Conservation (phyloP, 1,139 yeast species). For the Candida tetrigidarum region DNA sequence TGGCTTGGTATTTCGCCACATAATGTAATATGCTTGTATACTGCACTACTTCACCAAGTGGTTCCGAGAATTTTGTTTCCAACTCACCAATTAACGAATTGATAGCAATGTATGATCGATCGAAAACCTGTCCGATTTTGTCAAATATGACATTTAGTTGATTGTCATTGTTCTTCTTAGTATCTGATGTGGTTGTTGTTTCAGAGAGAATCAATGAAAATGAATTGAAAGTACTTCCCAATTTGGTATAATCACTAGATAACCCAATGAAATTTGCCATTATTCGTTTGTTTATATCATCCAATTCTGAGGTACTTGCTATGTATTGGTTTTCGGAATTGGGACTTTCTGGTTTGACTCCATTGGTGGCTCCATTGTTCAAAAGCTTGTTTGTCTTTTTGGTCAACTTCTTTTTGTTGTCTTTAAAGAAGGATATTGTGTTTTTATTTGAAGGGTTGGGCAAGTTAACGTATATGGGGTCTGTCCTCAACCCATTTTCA, state of each 20-base stretch:
- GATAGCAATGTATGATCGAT: constrained; percentile 67
- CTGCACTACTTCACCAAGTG: constrained; percentile 81
- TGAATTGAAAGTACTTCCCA: constrained; percentile 74
- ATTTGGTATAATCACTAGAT: constrained; percentile 67
- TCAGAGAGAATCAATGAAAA: constrained; percentile 62
- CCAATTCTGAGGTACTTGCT: constrained; percentile 51
- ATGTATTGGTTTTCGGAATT: constrained; percentile 19
- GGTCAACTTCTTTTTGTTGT: constrained; percentile 32
- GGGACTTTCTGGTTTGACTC: constrained; percentile 1
- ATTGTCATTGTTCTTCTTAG: constrained; percentile 21
- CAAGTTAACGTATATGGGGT: constrained; percentile 61
- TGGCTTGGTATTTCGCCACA: constrained; percentile 68
- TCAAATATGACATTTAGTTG: constrained; percentile 54
- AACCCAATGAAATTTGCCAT: constrained; percentile 66
- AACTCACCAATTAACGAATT: constrained; percentile 70
- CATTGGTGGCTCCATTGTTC: constrained; percentile 14
- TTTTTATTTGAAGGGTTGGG: constrained; percentile 58
- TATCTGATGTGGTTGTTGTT: constrained; percentile 22
- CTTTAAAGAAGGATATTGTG: constrained; percentile 41
- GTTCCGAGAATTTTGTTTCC: constrained; percentile 79
- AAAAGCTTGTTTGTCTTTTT: constrained; percentile 31
- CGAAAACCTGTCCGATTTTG: constrained; percentile 80
- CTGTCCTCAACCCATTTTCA: constrained; percentile 56
- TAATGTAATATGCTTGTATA: constrained; percentile 70
- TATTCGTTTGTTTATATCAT: constrained; percentile 67